phyloP scores from a whole-genome alignment of 257 asterid species.

The Verbascum thapsus region DNA sequence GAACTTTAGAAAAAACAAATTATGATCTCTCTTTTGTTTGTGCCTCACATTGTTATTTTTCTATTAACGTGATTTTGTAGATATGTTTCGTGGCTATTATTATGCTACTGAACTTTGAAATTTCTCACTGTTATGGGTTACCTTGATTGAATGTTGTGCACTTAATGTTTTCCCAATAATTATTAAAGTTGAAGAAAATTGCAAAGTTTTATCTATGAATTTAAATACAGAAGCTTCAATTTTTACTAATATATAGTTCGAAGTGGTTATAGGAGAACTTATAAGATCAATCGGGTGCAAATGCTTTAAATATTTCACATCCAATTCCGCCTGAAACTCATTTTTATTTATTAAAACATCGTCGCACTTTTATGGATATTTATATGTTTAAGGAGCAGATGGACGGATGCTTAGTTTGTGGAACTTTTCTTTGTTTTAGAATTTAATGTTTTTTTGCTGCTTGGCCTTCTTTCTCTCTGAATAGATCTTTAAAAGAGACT shows the following conservation, averaged over 20 bases:
- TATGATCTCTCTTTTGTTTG: no score
- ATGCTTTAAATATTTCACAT: neutral
- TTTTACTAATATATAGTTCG: neutral
- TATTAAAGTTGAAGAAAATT: neutral
- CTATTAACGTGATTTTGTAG: neutral
- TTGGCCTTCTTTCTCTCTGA: neutral
- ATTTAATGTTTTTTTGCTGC: neutral
- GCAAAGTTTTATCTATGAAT: neutral
- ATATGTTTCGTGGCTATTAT: neutral
- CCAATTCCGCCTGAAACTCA: neutral
- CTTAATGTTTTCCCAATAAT: neutral
- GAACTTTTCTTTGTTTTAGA: neutral
- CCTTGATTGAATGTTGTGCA: neutral
- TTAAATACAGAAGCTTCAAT: neutral
- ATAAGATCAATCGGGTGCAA: neutral
- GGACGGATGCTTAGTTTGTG: neutral
- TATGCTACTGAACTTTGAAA: neutral
- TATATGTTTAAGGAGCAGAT: neutral
- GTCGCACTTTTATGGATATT: neutral
- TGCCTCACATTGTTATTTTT: neutral
- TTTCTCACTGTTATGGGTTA: neutral
- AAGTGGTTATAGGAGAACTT: neutral
- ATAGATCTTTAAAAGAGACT: neutral
- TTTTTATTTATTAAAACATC: neutral
- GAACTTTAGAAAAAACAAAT: no score